Evolutionary conservation across 805 yeast species (phyloP), one percentile per base, ranked within the genome.

Genomic region (Metschnikowia gelsemii): DNA sequence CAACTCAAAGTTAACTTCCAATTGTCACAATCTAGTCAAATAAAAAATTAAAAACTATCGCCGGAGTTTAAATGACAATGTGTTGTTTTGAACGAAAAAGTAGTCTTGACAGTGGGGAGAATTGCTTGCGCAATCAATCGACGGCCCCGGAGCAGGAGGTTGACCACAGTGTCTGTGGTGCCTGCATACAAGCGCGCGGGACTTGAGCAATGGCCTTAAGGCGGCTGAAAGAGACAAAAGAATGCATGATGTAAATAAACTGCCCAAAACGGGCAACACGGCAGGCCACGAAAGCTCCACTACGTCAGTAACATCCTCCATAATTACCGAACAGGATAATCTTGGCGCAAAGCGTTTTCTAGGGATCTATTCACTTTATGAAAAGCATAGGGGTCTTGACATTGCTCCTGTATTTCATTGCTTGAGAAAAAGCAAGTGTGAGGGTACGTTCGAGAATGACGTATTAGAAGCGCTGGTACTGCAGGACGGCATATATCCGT

Each of bases 71-170:
- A 16, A 24, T 19, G 30, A 18, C 22, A 31, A 17, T 9, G 18
- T 24, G 28, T 22, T 27, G 28, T 16, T 29, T 29, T 18, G n/a
- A 31, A 19, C 20, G n/a, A n/a, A 39, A 39, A 34, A 34, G n/a
- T 12, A 17, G 38, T 12, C 27, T n/a, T 22, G 21, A 36, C 11
- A 20, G 34, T 23, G 38, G 43, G 35, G 38, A 26, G 21, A 29
- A 17, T 39, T 39, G 43, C 43, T 33, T 32, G 43, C 43, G 43
- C 43, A 39, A 39, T 34, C 43, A 16, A 9, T n/a, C n/a, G n/a
- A n/a, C 43, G 43, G 28, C 23, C 14, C 29, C 38, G 24, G 14
- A n/a, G n/a, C 13, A 29, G 30, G 30, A 16, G 23, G 9, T 22
- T 29, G 24, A 26, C 29, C 29, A 26, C 29, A 16, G 16, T 26